Base-by-base conservation (phyloP, 164 flowering plant species). In the Tetrastigma voinierianum region DNA sequence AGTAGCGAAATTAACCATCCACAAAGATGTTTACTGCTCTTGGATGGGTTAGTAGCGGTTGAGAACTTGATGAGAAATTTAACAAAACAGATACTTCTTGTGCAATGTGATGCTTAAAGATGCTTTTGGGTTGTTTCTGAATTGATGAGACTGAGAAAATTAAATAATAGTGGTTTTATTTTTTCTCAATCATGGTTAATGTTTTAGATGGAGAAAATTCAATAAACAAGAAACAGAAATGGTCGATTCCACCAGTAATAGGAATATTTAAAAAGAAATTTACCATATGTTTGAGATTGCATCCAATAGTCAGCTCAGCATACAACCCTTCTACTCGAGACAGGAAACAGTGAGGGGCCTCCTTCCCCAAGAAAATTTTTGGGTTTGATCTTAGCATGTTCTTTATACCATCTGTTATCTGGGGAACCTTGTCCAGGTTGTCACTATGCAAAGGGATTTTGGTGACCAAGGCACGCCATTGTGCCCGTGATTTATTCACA, bases 401-500 rank as follows among this genome's bases (percentile, higher is more conserved):
- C 80, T 87, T 90, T 61, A 95, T 80, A 49, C 82, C 97, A 55
- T 86, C 80, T 64, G 94, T 69, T 60, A 95, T 81, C 69, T 76
- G 76, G 44, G 97, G 83, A 80, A 95, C 76, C 76, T 79, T 89
- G 21, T 83, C 89, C 62, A 90, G 59, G 76, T 88, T 76, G 53
- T 79, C 83, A 63, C 83, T 65, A 7, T 64, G 83, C 54, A 95
- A 10, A 13, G 98, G 98, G 64, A 95, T 82, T 69, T 78, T 87
- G 43, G 81, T 71, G 59, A 69, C 76, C 62, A 88, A 62, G 48
- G 89, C 90, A 76, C n/a, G 93, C 83, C 83, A 90, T 64, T 80
- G 80, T 14, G 97, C 97, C 66, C 96, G 90, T 45, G 99, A 92
- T 76, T 87, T 90, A 59, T 95, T 95, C 68, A 92, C 92, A 80